A percentile compares a stretch with the other conserved stretches of the same genome.
These are phyloP conservation scores for Tulasnella calospora DNA, from an alignment of 768 basidiomycete genomes.

Conservation along the genomic window DNA sequence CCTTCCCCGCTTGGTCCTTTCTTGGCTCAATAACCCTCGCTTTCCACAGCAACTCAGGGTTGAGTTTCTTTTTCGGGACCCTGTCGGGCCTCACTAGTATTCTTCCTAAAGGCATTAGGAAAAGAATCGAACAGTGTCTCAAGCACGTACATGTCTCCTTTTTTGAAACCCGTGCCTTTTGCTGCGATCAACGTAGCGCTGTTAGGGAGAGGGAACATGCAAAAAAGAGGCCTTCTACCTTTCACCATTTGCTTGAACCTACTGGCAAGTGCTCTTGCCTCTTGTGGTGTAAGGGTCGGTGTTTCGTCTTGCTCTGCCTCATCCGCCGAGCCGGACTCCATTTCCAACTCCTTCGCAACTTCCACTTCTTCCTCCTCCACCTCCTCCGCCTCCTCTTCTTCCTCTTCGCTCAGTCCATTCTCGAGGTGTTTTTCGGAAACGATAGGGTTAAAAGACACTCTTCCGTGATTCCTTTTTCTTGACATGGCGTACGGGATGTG, in stretches of 20 bases:
- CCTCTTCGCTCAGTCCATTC: neutral
- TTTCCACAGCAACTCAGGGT: conserved; percentile 4
- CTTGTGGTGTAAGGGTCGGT: neutral
- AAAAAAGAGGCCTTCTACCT: neutral
- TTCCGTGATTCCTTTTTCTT: neutral
- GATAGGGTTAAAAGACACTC: neutral
- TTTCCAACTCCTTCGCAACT: neutral
- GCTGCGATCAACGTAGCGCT: neutral
- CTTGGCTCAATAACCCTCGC: neutral
- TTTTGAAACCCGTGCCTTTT: neutral
- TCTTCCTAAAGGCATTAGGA: neutral
- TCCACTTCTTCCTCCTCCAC: neutral
- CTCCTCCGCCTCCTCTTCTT: neutral
- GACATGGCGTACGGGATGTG: neutral
- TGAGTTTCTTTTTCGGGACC: neutral
- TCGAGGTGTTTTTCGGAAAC: neutral
- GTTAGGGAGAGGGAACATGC: neutral
- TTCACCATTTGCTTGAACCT: neutral
- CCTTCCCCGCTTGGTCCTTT: neutral
- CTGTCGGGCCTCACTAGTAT: conserved; percentile 1
- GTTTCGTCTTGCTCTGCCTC: neutral
- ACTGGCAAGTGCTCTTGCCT: neutral
- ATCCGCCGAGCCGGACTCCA: neutral
- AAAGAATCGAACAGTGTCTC: neutral
- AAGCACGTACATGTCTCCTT: neutral